Base-by-base conservation (phyloP, 345 rosid species). In the Populus alba region DNA sequence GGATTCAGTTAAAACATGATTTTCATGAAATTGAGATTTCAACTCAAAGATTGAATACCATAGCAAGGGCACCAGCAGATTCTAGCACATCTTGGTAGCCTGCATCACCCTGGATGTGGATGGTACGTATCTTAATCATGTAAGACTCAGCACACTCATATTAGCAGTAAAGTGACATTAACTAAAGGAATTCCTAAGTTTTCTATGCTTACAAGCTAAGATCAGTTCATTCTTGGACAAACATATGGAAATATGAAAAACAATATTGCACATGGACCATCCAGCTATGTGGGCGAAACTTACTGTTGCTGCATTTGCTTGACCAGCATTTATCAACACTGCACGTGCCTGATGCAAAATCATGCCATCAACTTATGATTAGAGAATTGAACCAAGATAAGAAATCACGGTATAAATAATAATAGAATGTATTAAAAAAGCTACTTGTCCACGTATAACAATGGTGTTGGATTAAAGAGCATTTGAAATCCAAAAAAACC, bases 241-340 rank as follows among this genome's bases (percentile, higher is more conserved):
- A 72, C 33, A 74, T 39, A 16, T 20, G 53, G 57, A 25, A 35
- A 53, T 8, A 25, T 20, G 33, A 76, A 23, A 45, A 75, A 35
- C 82, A 63, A 70, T 70, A 43, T 43, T 43, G 81, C 31, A 69
- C 33, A 17, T 27, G 29, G 74, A 78, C 55, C 16, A 78, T 78
- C 41, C 74, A 7, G 72, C 66, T 39, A 66, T 27, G 55, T 49
- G 45, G 38, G 79, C 29, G 81, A 33, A 49, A 76, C 90, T 88
- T 89, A 96, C 99, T 71, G 98, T 96, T 74, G 98, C 99, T 72
- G 99, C 99, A 90, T 96, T 96, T 73, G 99, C 99, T 77, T 96
- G 99, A 75, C 99, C 99, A 27, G 98, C 99, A 82, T 96, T 94
- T 86, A 96, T 88, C 81, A 96, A 81, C 77, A 96, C 97, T 12